A percentile compares a stretch with the other conserved stretches of the same genome.
phyloP scores from a whole-genome alignment of 306 rosid species.

The Alnus rubra region DNA sequence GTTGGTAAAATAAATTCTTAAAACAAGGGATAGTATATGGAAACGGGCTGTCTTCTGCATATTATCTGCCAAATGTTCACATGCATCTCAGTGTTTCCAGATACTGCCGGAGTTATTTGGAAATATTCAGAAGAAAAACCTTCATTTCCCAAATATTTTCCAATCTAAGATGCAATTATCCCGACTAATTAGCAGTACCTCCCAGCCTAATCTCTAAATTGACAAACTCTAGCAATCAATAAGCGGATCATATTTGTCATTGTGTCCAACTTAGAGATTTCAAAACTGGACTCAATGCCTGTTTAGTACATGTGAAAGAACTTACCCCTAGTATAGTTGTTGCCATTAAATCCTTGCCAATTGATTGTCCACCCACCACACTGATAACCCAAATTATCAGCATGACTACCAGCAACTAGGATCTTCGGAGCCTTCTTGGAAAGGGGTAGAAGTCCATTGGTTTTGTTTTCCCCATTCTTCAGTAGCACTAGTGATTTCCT shows the following conservation, averaged over 20 bases:
- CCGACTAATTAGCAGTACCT: background rate
- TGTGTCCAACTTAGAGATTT: background rate
- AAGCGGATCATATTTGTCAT: constrained; percentile 3
- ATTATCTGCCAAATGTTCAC: background rate
- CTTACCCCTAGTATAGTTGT: constrained; percentile 73
- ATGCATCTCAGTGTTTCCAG: background rate
- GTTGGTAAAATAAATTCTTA: too few species aligned
- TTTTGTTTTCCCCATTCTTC: constrained; percentile 81
- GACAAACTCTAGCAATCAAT: background rate
- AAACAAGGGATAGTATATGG: too few species aligned
- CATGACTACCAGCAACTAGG: constrained; percentile 85
- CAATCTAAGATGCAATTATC: background rate
- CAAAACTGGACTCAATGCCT: background rate
- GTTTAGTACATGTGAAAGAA: constrained; percentile 6
- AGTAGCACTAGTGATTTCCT: constrained; percentile 86
- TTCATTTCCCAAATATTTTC: background rate
- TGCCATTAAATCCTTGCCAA: constrained; percentile 94
- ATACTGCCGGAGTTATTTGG: background rate
- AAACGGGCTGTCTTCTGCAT: too few species aligned
- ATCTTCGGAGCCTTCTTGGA: constrained; percentile 64
- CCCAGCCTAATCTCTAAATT: background rate
- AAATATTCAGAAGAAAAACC: background rate
- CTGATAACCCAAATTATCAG: constrained; percentile 94
- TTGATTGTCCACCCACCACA: constrained; percentile 98
- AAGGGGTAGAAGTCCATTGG: constrained; percentile 75